Evolutionary conservation across 108 stramenopile species (phyloP), one percentile per base, ranked within the genome.

Genomic region (Pseudonitzschia pungens): DNA sequence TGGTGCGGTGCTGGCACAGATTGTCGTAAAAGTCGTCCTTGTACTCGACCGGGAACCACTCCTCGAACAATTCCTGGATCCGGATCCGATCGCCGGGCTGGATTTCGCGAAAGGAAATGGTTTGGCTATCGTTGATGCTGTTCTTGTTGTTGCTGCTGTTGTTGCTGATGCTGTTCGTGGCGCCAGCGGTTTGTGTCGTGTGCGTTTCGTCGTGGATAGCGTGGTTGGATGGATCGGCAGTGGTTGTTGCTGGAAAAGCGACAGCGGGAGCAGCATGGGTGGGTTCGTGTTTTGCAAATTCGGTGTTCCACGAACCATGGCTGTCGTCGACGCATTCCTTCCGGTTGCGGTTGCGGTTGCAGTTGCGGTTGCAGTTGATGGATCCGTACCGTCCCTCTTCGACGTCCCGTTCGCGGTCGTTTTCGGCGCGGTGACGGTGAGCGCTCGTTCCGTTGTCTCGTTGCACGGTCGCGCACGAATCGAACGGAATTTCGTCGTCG

Each of bases 21-120:
- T 79, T 58, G 56, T 92, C 85, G 72, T 85, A 92, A 67, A 92
- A 92, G 24, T 89, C 85, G 21, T 75, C 31, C 55, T 83, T 84
- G 72, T 92, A 92, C 18, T 66, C 48, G n/a, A 92, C 88, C 3
- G 91, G 91, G 60, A 92, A 92, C 88, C 88, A 89, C 50, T 81
- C 75, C 71, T 86, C 86, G 67, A 89, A 88, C 48, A 92, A 66
- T 41, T 58, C 56, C 68, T 87, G 84, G 20, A 92, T 83, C 27
- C 60, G 67, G 27, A 74, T 56, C 15, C 91, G 81, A 73, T 92
- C 91, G 6, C 18, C 22, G 2, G 82, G 77, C 52, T 74, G 68
- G 1, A 93, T 83, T n/a, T 68, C 45, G 0, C 92, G 88, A 75
- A 87, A 90, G 45, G 32, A 51, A n/a, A 71, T 57, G 36, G 4